phyloP scores from a whole-genome alignment of 257 asterid species.

The Petunia axillaris region DNA sequence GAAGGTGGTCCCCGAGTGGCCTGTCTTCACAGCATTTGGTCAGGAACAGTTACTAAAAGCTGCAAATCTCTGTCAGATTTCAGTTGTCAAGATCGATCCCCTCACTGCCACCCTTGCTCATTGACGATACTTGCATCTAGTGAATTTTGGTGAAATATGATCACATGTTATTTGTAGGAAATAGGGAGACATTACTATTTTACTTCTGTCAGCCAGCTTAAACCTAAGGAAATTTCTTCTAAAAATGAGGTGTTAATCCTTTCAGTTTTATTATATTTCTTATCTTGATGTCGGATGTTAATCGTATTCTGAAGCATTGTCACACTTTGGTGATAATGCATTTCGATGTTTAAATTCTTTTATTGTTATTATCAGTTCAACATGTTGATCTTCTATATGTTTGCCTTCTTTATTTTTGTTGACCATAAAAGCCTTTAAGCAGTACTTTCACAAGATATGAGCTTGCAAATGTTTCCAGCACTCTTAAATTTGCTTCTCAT shows the following conservation, averaged over 20 bases:
- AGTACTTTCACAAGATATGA: background rate
- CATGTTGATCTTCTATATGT: constrained; percentile 15
- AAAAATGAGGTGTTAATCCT: background rate
- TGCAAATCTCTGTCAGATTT: background rate
- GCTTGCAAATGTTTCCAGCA: background rate
- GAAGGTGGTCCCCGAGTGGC: background rate
- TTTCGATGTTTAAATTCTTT: constrained; percentile 4
- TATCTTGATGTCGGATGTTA: background rate
- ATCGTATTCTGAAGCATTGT: background rate
- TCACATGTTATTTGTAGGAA: background rate
- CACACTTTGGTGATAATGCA: background rate
- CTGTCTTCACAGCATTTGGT: background rate
- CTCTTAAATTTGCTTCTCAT: background rate
- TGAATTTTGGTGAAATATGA: background rate
- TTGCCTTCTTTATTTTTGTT: background rate
- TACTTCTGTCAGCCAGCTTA: background rate
- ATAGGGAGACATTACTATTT: background rate
- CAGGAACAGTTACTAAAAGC: no score
- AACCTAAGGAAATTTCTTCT: background rate
- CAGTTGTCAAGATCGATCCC: background rate
- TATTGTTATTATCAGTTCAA: constrained; percentile 1
- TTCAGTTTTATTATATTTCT: background rate
- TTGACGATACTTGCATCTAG: background rate
- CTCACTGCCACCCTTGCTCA: background rate
- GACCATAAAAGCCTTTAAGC: background rate